Evolutionary conservation across 1,284 basidiomycete species (phyloP).

Genomic region (Hymenochaete sp.): DNA sequence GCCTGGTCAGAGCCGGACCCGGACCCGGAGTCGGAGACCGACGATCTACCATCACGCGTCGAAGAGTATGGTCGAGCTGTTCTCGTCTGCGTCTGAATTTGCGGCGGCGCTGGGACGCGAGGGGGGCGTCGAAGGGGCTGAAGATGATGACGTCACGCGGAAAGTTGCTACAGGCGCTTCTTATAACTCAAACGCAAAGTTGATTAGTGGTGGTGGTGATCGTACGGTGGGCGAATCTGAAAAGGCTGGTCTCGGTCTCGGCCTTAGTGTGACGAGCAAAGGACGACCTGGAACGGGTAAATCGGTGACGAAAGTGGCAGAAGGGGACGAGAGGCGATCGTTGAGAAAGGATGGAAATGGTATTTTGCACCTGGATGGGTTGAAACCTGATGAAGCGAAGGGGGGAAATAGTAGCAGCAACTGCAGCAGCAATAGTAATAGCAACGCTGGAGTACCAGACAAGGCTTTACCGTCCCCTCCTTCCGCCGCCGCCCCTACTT

Average conservation of each 20-base stretch:
- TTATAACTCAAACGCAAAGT: too few relatives aligned
- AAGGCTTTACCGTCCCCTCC: not conserved
- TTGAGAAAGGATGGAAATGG: too few relatives aligned
- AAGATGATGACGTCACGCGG: conserved; percentile 6
- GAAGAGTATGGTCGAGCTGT: conserved; percentile 45
- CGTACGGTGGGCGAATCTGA: too few relatives aligned
- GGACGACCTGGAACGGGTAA: not conserved
- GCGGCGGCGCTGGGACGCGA: conserved; percentile 14
- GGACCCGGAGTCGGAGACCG: conserved; percentile 29
- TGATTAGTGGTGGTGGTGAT: too few relatives aligned
- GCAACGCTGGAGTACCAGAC: not conserved
- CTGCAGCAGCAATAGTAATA: not conserved
- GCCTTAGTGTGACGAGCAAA: too few relatives aligned
- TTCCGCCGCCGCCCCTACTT: not conserved
- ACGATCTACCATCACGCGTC: conserved; percentile 56
- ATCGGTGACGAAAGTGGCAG: conserved; percentile 1
- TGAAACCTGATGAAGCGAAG: too few relatives aligned
- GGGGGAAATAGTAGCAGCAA: not conserved
- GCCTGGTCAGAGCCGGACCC: too few relatives aligned
- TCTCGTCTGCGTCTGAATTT: conserved; percentile 22
- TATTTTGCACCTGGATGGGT: not conserved
- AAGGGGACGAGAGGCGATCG: too few relatives aligned
- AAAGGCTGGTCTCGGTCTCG: too few relatives aligned
- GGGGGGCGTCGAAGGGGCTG: conserved; percentile 12
- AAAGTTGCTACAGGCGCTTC: too few relatives aligned